These are phyloP conservation scores for Acanthamoeba castellanii DNA, from an alignment of 208 protist species.

Conservation along the genomic window DNA sequence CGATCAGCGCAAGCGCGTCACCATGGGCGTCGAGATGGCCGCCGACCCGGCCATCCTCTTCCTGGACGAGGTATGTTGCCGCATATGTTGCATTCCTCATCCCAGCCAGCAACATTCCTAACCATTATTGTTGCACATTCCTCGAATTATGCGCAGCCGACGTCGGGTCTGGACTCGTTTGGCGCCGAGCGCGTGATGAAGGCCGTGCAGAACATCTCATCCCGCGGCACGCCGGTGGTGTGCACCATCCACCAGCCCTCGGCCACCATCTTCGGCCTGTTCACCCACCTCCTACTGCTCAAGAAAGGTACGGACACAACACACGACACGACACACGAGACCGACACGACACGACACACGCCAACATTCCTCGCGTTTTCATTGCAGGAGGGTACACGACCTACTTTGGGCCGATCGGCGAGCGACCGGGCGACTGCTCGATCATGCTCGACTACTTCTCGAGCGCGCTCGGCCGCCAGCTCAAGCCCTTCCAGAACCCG, in stretches of 20 bases:
- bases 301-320: conserved; percentile 26
- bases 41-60: conserved; percentile 82
- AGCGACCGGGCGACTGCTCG: conserved; percentile 26
- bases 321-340: no score
- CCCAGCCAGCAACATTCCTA: no score
- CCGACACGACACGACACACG: no score
- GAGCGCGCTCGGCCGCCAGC: not conserved
- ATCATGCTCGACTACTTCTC: conserved; percentile 60
- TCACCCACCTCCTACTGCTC: conserved; percentile 70
- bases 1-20: conserved; percentile 80
- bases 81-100: not conserved
- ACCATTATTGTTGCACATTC: no score
- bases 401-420: conserved; percentile 37
- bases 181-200: conserved; percentile 73
- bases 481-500: conserved; percentile 54
- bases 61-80: conserved; percentile 77
- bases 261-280: conserved; percentile 51
- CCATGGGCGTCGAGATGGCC: conserved; percentile 84
- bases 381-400: conserved; percentile 37
- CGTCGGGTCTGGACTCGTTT: conserved; percentile 73
- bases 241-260: conserved; percentile 75
- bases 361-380: not conserved
- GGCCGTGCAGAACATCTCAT: conserved; percentile 55
- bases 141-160: not conserved
- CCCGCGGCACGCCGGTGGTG: conserved; percentile 27